Evolutionary conservation across 1,139 yeast genomes (phyloP), one percentile per base, ranked within the genome.

Genomic region (Yamadazyma taylorii): DNA sequence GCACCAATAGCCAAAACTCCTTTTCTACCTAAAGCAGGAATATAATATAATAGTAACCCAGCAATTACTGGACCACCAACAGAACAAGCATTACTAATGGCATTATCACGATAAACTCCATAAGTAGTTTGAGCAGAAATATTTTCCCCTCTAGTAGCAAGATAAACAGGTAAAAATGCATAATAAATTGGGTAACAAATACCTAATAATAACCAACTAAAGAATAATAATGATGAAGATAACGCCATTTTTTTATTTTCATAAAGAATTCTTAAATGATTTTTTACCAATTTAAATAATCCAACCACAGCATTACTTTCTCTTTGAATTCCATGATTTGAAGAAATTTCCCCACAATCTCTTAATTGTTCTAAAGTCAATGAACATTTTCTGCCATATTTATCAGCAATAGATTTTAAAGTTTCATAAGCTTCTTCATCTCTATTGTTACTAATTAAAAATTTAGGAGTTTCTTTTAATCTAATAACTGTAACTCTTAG

Each of bases 401-500:
- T 69, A 3, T 36, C 45, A 4, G 80, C 77, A 35, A 75, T 53
- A 1, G 41, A 46, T 39, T 63, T 66, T 30, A 76, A 53, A 10
- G 45, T 53, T 30, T 52, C 52, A 15, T 63, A 61, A 1, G 79
- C 82, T 49, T 75, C 78, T 24, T 56, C 75, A 47, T 79, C 84
- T 48, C 75, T 61, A 30, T 76, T 75, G 44, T 69, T 68, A 2
- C 81, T 52, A 24, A 79, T 64, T 41, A 76, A 62, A 51, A 68
- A 78, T 47, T 79, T 79, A 27, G 84, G 85, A 33, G 83, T 73
- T 53, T 79, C 85, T 32, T 70, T 63, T 47, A 79, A 55, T 40
- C 66, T 58, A 33, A 78, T 56, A 14, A 75, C 62, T 10, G 76
- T 65, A 8, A 78, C 51, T 41, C 85, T 65, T 12, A 63, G 36